A percentile compares a stretch with the other conserved stretches of the same genome.
These are phyloP conservation scores for Candida multigemmis DNA, from an alignment of 805 yeast genomes.

Conservation along the genomic window DNA sequence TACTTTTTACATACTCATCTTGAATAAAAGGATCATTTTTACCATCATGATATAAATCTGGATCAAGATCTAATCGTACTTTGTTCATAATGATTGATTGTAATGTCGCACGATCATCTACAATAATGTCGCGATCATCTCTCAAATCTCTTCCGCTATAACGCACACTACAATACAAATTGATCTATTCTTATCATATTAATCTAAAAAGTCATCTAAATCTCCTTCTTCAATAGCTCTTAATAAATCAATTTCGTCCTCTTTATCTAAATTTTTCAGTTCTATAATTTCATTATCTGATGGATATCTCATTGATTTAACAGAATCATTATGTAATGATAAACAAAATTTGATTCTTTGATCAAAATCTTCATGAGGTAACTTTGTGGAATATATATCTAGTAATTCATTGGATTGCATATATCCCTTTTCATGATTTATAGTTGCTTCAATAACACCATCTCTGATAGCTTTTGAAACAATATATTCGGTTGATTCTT, in stretches of 20 bases:
- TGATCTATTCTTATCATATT: slow-evolving; percentile 4
- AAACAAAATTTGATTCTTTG: slow-evolving; percentile 92
- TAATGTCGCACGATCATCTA: background rate
- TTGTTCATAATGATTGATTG: slow-evolving; percentile 1
- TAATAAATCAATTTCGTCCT: slow-evolving; percentile 33
- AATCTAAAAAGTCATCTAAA: slow-evolving; percentile 40
- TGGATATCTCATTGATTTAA: slow-evolving; percentile 93
- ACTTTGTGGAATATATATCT: slow-evolving; percentile 79
- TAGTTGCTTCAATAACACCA: slow-evolving; percentile 91
- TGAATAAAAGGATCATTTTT: slow-evolving; percentile 28
- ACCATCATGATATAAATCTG: slow-evolving; percentile 18
- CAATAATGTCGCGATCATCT: slow-evolving; percentile 1
- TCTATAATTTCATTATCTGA: slow-evolving; percentile 22
- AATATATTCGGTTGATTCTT: slow-evolving; percentile 93
- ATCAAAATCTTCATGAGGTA: slow-evolving; percentile 83
- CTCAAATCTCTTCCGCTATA: too few species aligned
- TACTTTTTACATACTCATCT: slow-evolving; percentile 23
- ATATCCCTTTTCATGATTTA: slow-evolving; percentile 83
- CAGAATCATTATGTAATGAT: slow-evolving; percentile 82
- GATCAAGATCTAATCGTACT: slow-evolving; percentile 15
- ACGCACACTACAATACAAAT: background rate
- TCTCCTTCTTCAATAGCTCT: slow-evolving; percentile 50
- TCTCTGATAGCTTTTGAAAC: slow-evolving; percentile 95
- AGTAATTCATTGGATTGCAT: slow-evolving; percentile 84
- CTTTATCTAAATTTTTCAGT: slow-evolving; percentile 15